These are phyloP conservation scores for Venustampulla echinocandica DNA, from an alignment of 495 filamentous ascomycete genomes.

Conservation along the genomic window DNA sequence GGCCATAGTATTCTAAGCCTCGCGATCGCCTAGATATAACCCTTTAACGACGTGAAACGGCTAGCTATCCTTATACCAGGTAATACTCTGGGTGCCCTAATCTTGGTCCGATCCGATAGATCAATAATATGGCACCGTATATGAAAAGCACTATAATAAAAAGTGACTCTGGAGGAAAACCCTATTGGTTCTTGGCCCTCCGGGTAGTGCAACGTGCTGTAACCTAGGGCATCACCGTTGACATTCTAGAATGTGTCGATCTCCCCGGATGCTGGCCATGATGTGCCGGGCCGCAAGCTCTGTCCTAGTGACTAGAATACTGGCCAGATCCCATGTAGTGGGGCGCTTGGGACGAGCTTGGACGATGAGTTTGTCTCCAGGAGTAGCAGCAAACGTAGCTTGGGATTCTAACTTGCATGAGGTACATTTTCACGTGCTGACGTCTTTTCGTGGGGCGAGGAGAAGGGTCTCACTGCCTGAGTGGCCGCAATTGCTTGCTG, in stretches of 20 bases:
- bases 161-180: conserved; percentile 23
- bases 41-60: conserved; percentile 35
- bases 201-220: conserved; percentile 41
- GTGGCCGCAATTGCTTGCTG: conserved; percentile 30
- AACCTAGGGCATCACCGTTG: conserved; percentile 34
- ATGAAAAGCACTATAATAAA: conserved; percentile 38
- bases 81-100: conserved; percentile 37
- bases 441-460: conserved; percentile 30
- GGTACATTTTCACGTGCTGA: conserved; percentile 35
- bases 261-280: conserved; percentile 43
- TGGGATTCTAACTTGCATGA: conserved; percentile 40
- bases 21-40: conserved; percentile 25
- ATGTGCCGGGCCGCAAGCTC: conserved; percentile 28
- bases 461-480: conserved; percentile 37
- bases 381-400: conserved; percentile 34
- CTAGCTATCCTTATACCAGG: conserved; percentile 38
- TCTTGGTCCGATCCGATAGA: conserved; percentile 25
- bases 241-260: conserved; percentile 43
- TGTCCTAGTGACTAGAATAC: conserved; percentile 46
- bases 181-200: conserved; percentile 40
- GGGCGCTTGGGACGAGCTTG: conserved; percentile 32
- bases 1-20: conserved; percentile 32
- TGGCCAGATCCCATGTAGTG: conserved; percentile 44
- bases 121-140: conserved; percentile 39
- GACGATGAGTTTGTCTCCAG: conserved; percentile 31